Evolutionary conservation across 2,329 filamentous ascomycete species (phyloP), one percentile per base, ranked within the genome.

Genomic region (Botrytis sinoallii): DNA sequence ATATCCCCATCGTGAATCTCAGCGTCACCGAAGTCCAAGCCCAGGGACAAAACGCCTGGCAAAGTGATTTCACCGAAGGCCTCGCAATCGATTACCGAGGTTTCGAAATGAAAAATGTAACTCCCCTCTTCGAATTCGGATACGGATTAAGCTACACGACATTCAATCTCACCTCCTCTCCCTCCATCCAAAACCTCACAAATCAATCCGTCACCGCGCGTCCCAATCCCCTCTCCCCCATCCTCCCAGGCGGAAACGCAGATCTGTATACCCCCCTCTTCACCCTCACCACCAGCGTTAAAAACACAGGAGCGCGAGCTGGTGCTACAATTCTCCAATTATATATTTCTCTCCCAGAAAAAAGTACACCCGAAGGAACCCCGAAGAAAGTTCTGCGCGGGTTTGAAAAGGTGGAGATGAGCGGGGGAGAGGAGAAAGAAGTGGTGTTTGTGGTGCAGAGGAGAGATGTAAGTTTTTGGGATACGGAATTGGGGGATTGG

Each of bases 381-480:
- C 87, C 89, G 8, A 82, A 85, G 7, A 84, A 86, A 38, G 85
- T 89, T 18, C 89, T 98, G 20, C 91, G 95, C 74, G 91, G 90
- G 71, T 98, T 97, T 79, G 92, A 84, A 68, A 94, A 93, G 83
- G 84, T 97, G 73, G 85, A 85, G 67, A 89, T 97, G 75, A 85
- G 87, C 1, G 86, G 93, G 0, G 93, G 93, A 32, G 82, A 89
- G 83, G 88, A 86, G 71, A 86, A 84, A 4, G 87, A 85, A 2
- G 95, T 95, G 84, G 85, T 81, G 1, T 90, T 89, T 1, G 86
- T 89, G 20, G 83, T 98, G 73, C 95, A 90, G 20, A 88, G 94
- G 57, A 89, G 93, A 73, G 95, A 98, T 80, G 78, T 97, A 72
- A 93, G 91, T 81, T 95, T 93, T 84, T 98, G 95, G 95, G 93